Percentiles rank a stretch among this genome's conserved stretches.
phyloP scores from a whole-genome alignment of 768 basidiomycete species.

The Termitomyces sp. region DNA sequence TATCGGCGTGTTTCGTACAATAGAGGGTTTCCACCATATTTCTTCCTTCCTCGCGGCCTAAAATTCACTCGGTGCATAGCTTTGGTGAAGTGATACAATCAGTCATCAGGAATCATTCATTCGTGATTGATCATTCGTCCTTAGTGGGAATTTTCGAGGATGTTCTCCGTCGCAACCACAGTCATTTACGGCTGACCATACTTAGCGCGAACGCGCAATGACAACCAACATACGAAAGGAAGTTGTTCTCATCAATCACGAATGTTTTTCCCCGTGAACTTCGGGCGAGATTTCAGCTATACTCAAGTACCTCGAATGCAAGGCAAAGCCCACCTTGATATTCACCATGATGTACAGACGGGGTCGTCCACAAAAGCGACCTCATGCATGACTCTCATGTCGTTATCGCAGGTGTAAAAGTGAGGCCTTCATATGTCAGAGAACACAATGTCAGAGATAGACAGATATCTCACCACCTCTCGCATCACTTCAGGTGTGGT shows the following conservation, averaged over 20 bases:
- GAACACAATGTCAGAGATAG: background rate
- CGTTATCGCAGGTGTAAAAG: background rate
- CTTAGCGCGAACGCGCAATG: background rate
- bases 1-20: background rate
- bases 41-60: background rate
- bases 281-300: background rate
- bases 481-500: background rate
- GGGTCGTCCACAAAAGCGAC: background rate
- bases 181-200: background rate
- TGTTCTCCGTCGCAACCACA: background rate
- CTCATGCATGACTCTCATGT: background rate
- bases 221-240: background rate
- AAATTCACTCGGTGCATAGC: background rate
- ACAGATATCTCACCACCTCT: background rate
- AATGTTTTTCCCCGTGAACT: too few species aligned
- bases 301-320: background rate
- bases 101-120: background rate
- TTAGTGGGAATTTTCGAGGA: background rate
- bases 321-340: background rate
- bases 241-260: background rate
- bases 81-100: background rate
- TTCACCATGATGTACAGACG: background rate
- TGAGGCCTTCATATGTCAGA: background rate
- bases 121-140: background rate
- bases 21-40: background rate